Evolutionary conservation across 1,139 yeast genomes (phyloP), one percentile per base, ranked within the genome.

Genomic region (Hansenula anomala): DNA sequence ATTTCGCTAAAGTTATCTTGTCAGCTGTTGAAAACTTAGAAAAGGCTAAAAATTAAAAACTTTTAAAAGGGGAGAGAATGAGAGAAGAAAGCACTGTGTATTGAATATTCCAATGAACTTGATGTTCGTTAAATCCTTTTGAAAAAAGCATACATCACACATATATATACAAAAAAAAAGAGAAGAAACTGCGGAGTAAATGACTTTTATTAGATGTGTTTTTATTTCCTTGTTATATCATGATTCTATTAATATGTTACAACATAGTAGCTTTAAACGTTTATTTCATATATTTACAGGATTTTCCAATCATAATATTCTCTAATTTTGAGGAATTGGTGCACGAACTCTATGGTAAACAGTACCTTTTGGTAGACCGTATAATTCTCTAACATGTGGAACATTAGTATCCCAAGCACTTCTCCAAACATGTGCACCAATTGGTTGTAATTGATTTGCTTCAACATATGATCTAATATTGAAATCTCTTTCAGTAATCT

Each of bases 361-460:
- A 52, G 80, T 71, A 39, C 96, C 97, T 46, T 66, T 60, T 15
- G 79, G 81, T 48, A 90, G 68, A 5, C 89, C 92, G 56, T 84
- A 87, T 54, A 72, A 63, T 42, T 71, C 73, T 61, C 97, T 78
- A 16, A 89, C 80, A 4, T 58, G 61, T 32, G 73, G 74, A 33
- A 87, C 85, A 52, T 83, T 76, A 55, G 88, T 69, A 62, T 92
- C 98, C 76, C 82, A 92, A 33, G 63, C 67, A 52, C 84, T 80
- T 71, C 98, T 79, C 95, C 96, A 92, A 36, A 88, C 73, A 60
- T 87, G 95, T 2, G 95, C 97, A 23, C 98, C 97, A 33, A 90
- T 78, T 1, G 97, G 78, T 20, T 69, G 66, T 51, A 92, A 71
- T 2, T 68, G 59, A 58, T 85, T 59, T 9, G 61, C 47, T 6